Base-by-base conservation (phyloP, 2,329 filamentous ascomycete species). In the Colletotrichum sp. region DNA sequence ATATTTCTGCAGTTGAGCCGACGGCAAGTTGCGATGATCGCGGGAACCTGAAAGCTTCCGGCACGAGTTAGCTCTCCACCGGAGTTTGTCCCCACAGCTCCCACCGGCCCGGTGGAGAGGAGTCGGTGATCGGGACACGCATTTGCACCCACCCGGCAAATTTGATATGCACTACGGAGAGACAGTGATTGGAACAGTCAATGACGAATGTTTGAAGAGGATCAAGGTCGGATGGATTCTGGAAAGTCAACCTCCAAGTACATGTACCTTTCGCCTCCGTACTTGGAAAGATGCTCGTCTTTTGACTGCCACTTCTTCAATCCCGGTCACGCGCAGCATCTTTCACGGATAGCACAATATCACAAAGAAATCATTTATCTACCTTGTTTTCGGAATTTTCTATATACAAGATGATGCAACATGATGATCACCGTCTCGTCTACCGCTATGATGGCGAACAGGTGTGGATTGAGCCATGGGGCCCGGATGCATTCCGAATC, bases 401-500 rank as follows among this genome's bases (percentile, higher is more conserved):
- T 12, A 21, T 48, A 7, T 21, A 2, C 10, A 8, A 21, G n/a
- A 52, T 52, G 43, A 52, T 52, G 10, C 43, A 52, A 52, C n/a
- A 52, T 12, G 43, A 52, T 6, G 43, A 52, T 52, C 43, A 52
- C 43, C n/a, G n/a, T 52, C 43, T 52, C 43, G 13, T 52, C 43
- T 82, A 77, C 72, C 70, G 69, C 4, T 85, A 80, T 70, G 87
- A 89, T 79, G 84, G 83, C 15, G 87, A 89, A 75, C 80, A 83
- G 15, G 81, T 89, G 28, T 7, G 55, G 26, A 58, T 58, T 18
- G 55, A 58, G 55, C 55, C 55, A 24, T 89, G 88, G 88, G 87
- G 87, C 13, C 60, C 78, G 4, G 84, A 88, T 75, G 85, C 87
- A 1, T 77, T 89, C 2, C 86, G 88, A 32, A 79, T 90, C 3